phyloP scores from a whole-genome alignment of 2,329 filamentous ascomycete species.

The Beauveria sp. region DNA sequence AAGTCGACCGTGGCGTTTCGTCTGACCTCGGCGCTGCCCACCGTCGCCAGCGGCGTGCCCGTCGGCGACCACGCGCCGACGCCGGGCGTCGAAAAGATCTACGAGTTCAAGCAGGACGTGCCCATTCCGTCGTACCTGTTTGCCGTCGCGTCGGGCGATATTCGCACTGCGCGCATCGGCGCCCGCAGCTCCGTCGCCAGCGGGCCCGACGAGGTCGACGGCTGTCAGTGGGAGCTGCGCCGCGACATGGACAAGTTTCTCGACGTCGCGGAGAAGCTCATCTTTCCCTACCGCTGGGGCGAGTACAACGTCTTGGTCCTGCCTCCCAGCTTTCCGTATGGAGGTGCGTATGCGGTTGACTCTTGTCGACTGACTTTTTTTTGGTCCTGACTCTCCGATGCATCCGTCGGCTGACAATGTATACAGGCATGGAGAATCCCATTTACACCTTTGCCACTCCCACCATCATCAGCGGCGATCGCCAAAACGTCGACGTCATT shows the following conservation, averaged over 20 bases:
- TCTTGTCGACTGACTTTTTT: neutral
- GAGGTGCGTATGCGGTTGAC: constrained; percentile 42
- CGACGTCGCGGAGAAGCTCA: constrained; percentile 68
- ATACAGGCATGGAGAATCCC: constrained; percentile 74
- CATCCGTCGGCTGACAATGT: constrained; percentile 15
- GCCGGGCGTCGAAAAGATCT: constrained; percentile 51
- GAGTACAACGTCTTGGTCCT: constrained; percentile 90
- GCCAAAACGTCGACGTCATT: constrained; percentile 92
- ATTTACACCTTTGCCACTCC: constrained; percentile 94
- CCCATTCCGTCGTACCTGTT: constrained; percentile 94
- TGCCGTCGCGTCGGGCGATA: constrained; percentile 80
- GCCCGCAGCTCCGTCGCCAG: constrained; percentile 78
- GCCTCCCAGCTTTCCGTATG: constrained; percentile 84
- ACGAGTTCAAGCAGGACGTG: constrained; percentile 81
- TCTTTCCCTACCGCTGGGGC: constrained; percentile 89
- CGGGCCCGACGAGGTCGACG: constrained; percentile 77
- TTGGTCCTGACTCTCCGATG: neutral
- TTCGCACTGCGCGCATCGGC: constrained; percentile 78
- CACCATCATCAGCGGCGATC: constrained; percentile 83
- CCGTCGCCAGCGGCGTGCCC: constrained; percentile 80
- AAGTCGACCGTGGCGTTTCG: constrained; percentile 93
- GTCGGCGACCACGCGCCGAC: constrained; percentile 36
- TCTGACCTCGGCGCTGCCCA: constrained; percentile 76
- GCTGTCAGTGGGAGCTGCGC: constrained; percentile 86
- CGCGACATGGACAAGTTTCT: constrained; percentile 88